Base-by-base conservation (phyloP, 2,329 filamentous ascomycete species). In the Teratosphaeria destructans region DNA sequence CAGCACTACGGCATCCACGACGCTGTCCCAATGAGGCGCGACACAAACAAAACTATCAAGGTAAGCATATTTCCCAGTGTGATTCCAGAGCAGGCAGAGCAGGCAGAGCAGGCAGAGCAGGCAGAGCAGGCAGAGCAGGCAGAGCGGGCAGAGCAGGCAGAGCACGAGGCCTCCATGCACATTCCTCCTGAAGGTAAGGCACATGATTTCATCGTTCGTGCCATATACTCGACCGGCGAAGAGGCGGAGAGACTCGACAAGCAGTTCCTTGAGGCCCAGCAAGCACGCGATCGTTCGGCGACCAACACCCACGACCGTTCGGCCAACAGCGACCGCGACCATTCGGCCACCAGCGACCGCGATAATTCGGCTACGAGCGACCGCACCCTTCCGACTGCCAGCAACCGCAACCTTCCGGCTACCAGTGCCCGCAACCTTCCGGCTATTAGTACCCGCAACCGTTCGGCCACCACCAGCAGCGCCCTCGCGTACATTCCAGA, bases 401-500 rank as follows among this genome's bases (percentile, higher is more conserved):
- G 23, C 23, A 2, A 23, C 23, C 23, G 23, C 23, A 23, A 2
- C 23, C 23, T 23, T 23, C 2, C 23, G 23, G 2, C 23, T 23
- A 2, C 23, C 23, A 23, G 2, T 2, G 2, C 1, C 29, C 29
- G 29, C 29, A 7, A 32, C 29, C 29, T 5, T 32, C 7, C 29
- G 7, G 29, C 29, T 7, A 32, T 3, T 4, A 32, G 29, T 7
- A 7, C 4, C 29, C 29, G 29, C 29, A 7, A 32, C 29, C 29
- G 29, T 32, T 32, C 29, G 29, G 29, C 53, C 26, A 59, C 59
- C 19, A 49, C 49, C 5, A 47, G 62, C 34, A 61, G 59, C 55
- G 49, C 61, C 29, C 57, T 63, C 14, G 61, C 61, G 2, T 65
- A 64, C 56, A 60, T 65, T 10, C 64, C 64, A 14, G 29, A 47